Conservation (phyloP, 768 basidiomycete species). For the Panaeolus cyanescens region DNA sequence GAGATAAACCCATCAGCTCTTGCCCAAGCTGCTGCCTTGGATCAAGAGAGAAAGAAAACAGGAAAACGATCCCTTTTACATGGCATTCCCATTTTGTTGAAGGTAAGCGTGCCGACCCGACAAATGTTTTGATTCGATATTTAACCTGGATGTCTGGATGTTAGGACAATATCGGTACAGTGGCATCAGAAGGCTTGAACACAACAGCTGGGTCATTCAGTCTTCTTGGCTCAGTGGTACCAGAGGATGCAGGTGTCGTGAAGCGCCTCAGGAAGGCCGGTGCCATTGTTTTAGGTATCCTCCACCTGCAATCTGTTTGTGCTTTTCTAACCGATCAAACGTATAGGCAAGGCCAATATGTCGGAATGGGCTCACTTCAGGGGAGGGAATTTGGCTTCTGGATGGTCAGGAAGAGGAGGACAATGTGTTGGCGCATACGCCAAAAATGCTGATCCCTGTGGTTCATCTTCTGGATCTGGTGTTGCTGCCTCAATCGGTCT, state of each 20-base stretch:
- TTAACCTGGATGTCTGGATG: neutral
- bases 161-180: constrained; percentile 50
- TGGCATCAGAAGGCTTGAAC: constrained; percentile 48
- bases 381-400: constrained; percentile 41
- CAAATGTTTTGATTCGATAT: neutral
- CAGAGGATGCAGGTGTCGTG: constrained; percentile 47
- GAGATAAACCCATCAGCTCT: constrained; percentile 60
- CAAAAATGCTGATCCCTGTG: constrained; percentile 53
- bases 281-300: constrained; percentile 44
- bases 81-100: constrained; percentile 55
- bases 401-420: constrained; percentile 62
- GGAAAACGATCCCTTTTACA: constrained; percentile 52
- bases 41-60: constrained; percentile 39
- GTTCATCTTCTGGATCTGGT: constrained; percentile 63
- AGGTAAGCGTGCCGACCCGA: constrained; percentile 32
- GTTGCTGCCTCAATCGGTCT: constrained; percentile 55
- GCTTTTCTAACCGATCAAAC: neutral
- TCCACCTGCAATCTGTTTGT: neutral
- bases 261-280: constrained; percentile 43
- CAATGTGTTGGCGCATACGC: constrained; percentile 54
- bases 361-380: constrained; percentile 57
- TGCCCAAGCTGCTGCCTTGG: constrained; percentile 49
- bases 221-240: constrained; percentile 43
- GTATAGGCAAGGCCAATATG: constrained; percentile 53
- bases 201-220: constrained; percentile 48